Evolutionary conservation across 495 filamentous ascomycete species (phyloP).

Genomic region (Penicillium daleae): DNA sequence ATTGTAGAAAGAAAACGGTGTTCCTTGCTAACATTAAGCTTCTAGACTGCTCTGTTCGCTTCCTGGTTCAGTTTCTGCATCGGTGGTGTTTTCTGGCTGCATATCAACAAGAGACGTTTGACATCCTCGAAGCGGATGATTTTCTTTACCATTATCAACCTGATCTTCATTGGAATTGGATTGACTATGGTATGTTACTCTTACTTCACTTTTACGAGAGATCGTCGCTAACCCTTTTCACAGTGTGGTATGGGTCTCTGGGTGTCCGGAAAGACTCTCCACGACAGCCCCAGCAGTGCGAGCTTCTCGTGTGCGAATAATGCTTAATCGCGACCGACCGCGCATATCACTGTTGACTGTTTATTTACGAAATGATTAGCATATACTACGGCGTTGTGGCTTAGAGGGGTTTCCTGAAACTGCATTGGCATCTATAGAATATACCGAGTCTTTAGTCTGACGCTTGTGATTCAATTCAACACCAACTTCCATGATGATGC

Average conservation of each 20-base stretch:
- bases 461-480: neutral
- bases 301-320: constrained; percentile 52
- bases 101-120: constrained; percentile 40
- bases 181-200: constrained; percentile 35
- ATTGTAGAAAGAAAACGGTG: neutral
- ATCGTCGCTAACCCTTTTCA: constrained; percentile 9
- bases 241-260: constrained; percentile 51
- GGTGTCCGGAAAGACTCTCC: constrained; percentile 46
- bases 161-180: constrained; percentile 36
- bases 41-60: constrained; percentile 47
- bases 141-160: constrained; percentile 38
- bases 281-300: constrained; percentile 39
- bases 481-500: neutral
- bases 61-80: constrained; percentile 52
- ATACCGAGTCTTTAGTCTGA: neutral
- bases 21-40: constrained; percentile 9
- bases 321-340: constrained; percentile 18
- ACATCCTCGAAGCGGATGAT: constrained; percentile 37
- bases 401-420: neutral
- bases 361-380: neutral
- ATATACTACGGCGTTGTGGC: neutral
- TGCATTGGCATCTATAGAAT: neutral
- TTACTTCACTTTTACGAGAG: neutral
- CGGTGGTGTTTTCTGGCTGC: constrained; percentile 49
- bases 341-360: neutral